Evolutionary conservation across 1,284 basidiomycete genomes (phyloP).

Genomic region (Leccinum solheimii): DNA sequence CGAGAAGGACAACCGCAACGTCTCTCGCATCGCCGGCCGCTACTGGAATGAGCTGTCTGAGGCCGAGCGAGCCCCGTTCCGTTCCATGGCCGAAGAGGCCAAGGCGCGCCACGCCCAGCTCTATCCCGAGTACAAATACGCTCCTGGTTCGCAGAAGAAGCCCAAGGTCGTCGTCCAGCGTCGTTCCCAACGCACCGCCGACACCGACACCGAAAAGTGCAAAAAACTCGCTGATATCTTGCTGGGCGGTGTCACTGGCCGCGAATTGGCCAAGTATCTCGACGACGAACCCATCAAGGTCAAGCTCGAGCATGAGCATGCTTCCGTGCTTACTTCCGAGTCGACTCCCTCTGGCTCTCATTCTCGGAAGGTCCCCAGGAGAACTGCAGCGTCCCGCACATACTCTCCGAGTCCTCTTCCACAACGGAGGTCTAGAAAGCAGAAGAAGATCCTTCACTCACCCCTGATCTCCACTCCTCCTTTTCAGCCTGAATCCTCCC

Average conservation of each 20-base stretch:
- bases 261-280: slow-evolving; percentile 32
- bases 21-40: slow-evolving; percentile 58
- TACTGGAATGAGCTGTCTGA: slow-evolving; percentile 43
- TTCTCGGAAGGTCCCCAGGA: too few relatives aligned
- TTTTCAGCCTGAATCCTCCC: slow-evolving; percentile 2
- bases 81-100: slow-evolving; percentile 43
- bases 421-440: slow-evolving; percentile 12
- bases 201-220: slow-evolving; percentile 41
- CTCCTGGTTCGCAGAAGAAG: slow-evolving; percentile 39
- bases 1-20: slow-evolving; percentile 50
- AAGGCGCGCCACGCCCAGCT: slow-evolving; percentile 50
- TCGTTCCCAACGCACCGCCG: slow-evolving; percentile 30
- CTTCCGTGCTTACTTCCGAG: slow-evolving; percentile 15
- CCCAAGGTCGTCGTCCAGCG: slow-evolving; percentile 24
- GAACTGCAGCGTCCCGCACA: background rate
- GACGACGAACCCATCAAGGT: slow-evolving; percentile 5
- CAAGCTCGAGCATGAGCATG: background rate
- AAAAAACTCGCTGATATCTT: slow-evolving; percentile 45
- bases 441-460: background rate
- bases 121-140: slow-evolving; percentile 60
- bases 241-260: slow-evolving; percentile 41
- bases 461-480: background rate
- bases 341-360: too few relatives aligned
- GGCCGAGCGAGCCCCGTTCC: slow-evolving; percentile 42
- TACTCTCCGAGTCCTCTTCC: background rate